A percentile compares a stretch with the other conserved stretches of the same genome.
These are phyloP conservation scores for Sphaerulina musiva DNA, from an alignment of 2,329 filamentous ascomycete species.

Conservation along the genomic window DNA sequence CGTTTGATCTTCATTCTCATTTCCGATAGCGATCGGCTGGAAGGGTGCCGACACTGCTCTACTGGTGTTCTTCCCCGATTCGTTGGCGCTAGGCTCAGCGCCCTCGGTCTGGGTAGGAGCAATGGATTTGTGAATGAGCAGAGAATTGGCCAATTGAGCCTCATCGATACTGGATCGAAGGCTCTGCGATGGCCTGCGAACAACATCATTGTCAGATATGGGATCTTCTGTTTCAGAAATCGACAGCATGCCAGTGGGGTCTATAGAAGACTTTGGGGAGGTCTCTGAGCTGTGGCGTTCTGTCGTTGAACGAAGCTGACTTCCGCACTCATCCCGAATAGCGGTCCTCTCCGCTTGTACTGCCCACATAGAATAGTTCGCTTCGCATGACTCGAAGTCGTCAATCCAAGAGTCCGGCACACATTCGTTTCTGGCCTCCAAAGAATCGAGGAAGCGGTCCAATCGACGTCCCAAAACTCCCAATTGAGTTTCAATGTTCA, in stretches of 20 bases:
- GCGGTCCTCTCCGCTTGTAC: constrained; percentile 68
- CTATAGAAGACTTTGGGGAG: background rate
- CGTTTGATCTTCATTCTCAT: background rate
- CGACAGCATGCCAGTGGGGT: background rate
- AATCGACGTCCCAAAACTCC: constrained; percentile 63
- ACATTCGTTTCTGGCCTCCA: constrained; percentile 78
- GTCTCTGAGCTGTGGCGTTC: background rate
- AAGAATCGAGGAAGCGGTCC: constrained; percentile 76
- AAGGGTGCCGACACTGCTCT: constrained; percentile 2
- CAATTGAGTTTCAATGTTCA: constrained; percentile 62
- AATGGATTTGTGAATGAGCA: background rate
- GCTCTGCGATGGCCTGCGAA: constrained; percentile 13
- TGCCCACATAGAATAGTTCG: constrained; percentile 72
- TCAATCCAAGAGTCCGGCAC: constrained; percentile 85
- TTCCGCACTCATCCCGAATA: constrained; percentile 54
- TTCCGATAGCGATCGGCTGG: background rate
- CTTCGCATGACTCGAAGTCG: constrained; percentile 72
- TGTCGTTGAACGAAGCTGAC: background rate
- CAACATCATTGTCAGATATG: constrained; percentile 11
- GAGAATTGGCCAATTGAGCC: background rate
- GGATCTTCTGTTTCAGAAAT: constrained; percentile 15
- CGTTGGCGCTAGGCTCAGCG: background rate
- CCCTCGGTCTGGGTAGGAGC: background rate
- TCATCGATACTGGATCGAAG: constrained; percentile 4
- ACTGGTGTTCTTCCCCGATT: background rate